These are phyloP conservation scores for Pleurotus cornucopiae DNA, from an alignment of 768 basidiomycete genomes.

Conservation along the genomic window DNA sequence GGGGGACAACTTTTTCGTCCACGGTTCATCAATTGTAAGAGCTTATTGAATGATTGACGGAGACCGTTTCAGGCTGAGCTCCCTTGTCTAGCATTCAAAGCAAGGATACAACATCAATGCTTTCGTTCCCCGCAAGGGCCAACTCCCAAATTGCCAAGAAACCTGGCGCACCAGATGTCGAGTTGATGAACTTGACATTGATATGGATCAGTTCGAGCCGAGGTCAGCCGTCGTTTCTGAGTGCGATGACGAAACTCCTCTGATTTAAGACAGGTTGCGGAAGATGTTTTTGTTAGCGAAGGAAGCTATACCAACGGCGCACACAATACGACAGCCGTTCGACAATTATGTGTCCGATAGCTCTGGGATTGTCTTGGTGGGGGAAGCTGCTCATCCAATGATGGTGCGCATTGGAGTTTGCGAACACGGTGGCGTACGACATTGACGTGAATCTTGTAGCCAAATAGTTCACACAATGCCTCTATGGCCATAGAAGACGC, in stretches of 20 bases:
- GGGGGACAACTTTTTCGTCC: conserved; percentile 21
- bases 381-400: conserved; percentile 58
- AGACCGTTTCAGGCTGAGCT: background rate
- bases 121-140: background rate
- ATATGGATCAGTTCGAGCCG: conserved; percentile 29
- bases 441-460: conserved; percentile 27
- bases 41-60: background rate
- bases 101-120: conserved; percentile 21
- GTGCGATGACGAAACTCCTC: background rate
- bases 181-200: conserved; percentile 29
- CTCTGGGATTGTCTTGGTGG: conserved; percentile 48
- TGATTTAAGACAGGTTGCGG: conserved; percentile 18
- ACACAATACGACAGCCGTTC: conserved; percentile 24
- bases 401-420: conserved; percentile 27
- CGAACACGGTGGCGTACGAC: no score
- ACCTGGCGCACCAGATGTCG: conserved; percentile 27
- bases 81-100: conserved; percentile 18
- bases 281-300: conserved; percentile 29
- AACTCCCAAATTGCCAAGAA: conserved; percentile 10
- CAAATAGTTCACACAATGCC: conserved; percentile 47
- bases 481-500: conserved; percentile 60
- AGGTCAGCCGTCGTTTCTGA: conserved; percentile 20
- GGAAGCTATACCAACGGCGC: conserved; percentile 24
- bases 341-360: conserved; percentile 47
- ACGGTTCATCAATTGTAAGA: conserved; percentile 15